Conservation (phyloP, 2,329 filamentous ascomycete species). For the Xylaria sp. region DNA sequence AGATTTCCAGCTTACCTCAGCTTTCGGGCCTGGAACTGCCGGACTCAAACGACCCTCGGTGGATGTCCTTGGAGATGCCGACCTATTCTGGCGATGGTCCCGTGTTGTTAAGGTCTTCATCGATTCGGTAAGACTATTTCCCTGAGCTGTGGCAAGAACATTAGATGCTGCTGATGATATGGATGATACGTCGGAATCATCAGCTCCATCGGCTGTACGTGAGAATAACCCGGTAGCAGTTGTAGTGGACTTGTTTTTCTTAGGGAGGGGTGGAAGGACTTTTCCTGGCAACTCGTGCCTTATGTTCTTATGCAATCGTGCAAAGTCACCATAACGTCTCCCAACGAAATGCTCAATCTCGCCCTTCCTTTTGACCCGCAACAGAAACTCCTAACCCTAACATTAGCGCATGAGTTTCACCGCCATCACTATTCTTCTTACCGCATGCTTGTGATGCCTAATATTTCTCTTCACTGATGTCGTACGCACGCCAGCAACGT, state of each 20-base stretch:
- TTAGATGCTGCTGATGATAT: slow-evolving; percentile 83
- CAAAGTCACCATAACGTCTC: slow-evolving; percentile 89
- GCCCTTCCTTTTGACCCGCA: slow-evolving; percentile 83
- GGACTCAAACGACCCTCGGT: slow-evolving; percentile 57
- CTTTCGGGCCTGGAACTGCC: slow-evolving; percentile 47
- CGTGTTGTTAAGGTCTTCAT: slow-evolving; percentile 58
- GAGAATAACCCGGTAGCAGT: slow-evolving; percentile 69
- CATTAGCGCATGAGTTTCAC: slow-evolving; percentile 30
- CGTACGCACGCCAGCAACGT: slow-evolving; percentile 88
- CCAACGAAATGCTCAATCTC: slow-evolving; percentile 83
- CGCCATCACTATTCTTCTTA: slow-evolving; percentile 56
- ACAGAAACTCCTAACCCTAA: slow-evolving; percentile 78
- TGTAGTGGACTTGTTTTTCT: slow-evolving; percentile 88
- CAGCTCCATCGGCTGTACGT: slow-evolving; percentile 62
- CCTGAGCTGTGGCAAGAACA: slow-evolving; percentile 50
- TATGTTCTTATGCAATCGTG: slow-evolving; percentile 79
- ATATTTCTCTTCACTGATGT: slow-evolving; percentile 86
- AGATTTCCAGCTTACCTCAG: slow-evolving; percentile 40
- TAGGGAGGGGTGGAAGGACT: slow-evolving; percentile 84
- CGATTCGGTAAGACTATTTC: slow-evolving; percentile 48
- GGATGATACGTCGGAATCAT: slow-evolving; percentile 82
- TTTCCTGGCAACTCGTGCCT: slow-evolving; percentile 90
- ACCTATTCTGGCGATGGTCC: slow-evolving; percentile 55
- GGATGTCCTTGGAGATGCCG: slow-evolving; percentile 57
- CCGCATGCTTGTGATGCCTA: slow-evolving; percentile 89